phyloP scores from a whole-genome alignment of 2,329 filamentous ascomycete genomes.

The Xylogone sp. region DNA sequence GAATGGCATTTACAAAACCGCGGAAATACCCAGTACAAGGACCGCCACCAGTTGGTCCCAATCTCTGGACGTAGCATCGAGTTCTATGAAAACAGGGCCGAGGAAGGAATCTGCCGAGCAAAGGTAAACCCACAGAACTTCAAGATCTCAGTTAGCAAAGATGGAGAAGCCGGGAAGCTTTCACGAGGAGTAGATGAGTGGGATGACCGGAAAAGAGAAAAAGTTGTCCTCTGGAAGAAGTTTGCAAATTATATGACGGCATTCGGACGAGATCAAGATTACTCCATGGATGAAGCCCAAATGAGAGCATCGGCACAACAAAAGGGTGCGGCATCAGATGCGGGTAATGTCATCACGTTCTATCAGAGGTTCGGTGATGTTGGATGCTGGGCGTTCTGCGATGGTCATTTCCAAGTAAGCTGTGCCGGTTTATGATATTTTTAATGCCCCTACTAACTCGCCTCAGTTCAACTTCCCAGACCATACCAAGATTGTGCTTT shows the following conservation, averaged over 20 bases:
- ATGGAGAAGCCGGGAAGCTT: conserved; percentile 59
- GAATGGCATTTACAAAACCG: conserved; percentile 65
- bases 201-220: conserved; percentile 62
- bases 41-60: conserved; percentile 59
- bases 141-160: conserved; percentile 48
- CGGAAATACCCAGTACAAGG: conserved; percentile 49
- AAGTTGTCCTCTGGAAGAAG: conserved; percentile 67
- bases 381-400: conserved; percentile 76
- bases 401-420: conserved; percentile 71
- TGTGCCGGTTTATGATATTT: background rate
- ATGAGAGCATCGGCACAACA: conserved; percentile 13
- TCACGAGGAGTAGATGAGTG: conserved; percentile 59
- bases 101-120: conserved; percentile 59
- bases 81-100: conserved; percentile 70
- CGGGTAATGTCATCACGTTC: conserved; percentile 65
- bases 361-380: conserved; percentile 80
- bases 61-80: conserved; percentile 59
- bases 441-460: conserved; percentile 12
- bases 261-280: conserved; percentile 68
- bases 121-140: conserved; percentile 62
- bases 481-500: conserved; percentile 80
- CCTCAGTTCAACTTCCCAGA: conserved; percentile 79
- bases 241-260: conserved; percentile 72
- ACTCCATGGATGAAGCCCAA: conserved; percentile 42
- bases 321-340: conserved; percentile 33